phyloP scores from a whole-genome alignment of 1,284 basidiomycete genomes.

The Polyporus tsugae region DNA sequence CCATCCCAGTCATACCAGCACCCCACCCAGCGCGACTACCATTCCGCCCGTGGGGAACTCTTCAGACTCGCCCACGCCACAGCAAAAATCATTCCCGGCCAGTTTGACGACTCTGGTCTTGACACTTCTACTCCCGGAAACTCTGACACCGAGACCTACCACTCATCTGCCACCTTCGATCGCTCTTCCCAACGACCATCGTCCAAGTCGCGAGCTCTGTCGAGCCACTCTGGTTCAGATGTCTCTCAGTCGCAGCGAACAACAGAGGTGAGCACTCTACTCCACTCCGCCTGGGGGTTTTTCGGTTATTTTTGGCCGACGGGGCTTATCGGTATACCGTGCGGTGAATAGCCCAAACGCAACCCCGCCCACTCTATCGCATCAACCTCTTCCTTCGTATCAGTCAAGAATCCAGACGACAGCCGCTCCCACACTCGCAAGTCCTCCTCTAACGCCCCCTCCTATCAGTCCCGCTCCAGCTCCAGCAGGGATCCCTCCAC shows the following conservation, averaged over 20 bases:
- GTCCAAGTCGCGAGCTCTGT: constrained; percentile 15
- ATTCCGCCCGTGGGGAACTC: constrained; percentile 55
- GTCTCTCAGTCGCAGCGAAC: constrained; percentile 19
- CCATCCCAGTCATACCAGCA: constrained; percentile 66
- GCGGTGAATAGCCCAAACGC: constrained; percentile 32
- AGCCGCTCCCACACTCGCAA: constrained; percentile 22
- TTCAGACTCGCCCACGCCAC: constrained; percentile 39
- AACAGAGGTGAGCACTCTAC: constrained; percentile 16
- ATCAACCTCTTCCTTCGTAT: constrained; percentile 36
- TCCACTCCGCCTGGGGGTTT: constrained; percentile 1
- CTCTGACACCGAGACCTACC: constrained; percentile 30
- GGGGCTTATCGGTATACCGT: constrained; percentile 26
- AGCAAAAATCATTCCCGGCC: constrained; percentile 26
- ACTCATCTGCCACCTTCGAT: constrained; percentile 14
- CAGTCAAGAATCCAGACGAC: constrained; percentile 29
- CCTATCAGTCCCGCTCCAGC: constrained; percentile 26
- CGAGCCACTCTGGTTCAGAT: constrained; percentile 20
- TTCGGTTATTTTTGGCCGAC: constrained; percentile 7
- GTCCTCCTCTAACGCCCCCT: constrained; percentile 30
- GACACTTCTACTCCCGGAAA: constrained; percentile 31
- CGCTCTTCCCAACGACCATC: constrained; percentile 17
- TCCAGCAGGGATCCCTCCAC: constrained; percentile 30
- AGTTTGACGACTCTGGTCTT: constrained; percentile 31
- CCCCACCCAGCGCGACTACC: constrained; percentile 54
- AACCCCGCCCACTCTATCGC: constrained; percentile 39